These are phyloP conservation scores for Suillus cothurnatus DNA, from an alignment of 768 basidiomycete genomes.

Conservation along the genomic window DNA sequence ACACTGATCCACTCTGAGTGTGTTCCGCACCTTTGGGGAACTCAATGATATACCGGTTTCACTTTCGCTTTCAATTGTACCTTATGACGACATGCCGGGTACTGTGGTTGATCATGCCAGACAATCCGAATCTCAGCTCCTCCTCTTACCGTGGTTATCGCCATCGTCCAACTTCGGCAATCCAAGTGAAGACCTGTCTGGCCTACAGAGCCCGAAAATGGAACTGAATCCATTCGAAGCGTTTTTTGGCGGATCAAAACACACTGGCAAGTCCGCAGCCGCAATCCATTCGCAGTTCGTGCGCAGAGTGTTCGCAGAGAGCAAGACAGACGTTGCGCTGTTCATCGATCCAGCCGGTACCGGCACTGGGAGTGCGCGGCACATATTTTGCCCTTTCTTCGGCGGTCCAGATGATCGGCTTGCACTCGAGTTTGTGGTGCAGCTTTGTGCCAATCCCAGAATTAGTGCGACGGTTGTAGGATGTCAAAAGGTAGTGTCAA, in stretches of 20 bases:
- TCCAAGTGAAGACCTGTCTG: conserved; percentile 29
- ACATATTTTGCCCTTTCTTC: conserved; percentile 87
- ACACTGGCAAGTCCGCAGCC: conserved; percentile 51
- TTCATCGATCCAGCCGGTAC: conserved; percentile 72
- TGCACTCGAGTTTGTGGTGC: conserved; percentile 78
- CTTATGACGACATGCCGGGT: conserved; percentile 69
- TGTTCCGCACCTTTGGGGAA: conserved; percentile 78
- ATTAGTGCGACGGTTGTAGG: conserved; percentile 77
- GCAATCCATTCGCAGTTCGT: conserved; percentile 81
- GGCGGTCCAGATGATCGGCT: conserved; percentile 94
- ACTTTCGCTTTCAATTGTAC: conserved; percentile 74
- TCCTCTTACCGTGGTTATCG: conserved; percentile 82
- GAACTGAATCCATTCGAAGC: conserved; percentile 73
- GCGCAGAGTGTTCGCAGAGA: conserved; percentile 74
- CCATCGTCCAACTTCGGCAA: conserved; percentile 36
- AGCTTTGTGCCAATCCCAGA: conserved; percentile 64
- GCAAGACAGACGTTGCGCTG: conserved; percentile 77
- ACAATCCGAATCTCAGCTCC: conserved; percentile 63
- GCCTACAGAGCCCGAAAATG: conserved; percentile 13
- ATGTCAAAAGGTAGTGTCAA: conserved; percentile 41
- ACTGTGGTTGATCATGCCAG: conserved; percentile 63
- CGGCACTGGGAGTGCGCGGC: conserved; percentile 42
- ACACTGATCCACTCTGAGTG: conserved; percentile 71
- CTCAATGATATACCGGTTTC: conserved; percentile 68
- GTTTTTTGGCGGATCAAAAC: conserved; percentile 61